Evolutionary conservation across 2,329 filamentous ascomycete genomes (phyloP).

Genomic region (Neofusicoccum umdonicola): DNA sequence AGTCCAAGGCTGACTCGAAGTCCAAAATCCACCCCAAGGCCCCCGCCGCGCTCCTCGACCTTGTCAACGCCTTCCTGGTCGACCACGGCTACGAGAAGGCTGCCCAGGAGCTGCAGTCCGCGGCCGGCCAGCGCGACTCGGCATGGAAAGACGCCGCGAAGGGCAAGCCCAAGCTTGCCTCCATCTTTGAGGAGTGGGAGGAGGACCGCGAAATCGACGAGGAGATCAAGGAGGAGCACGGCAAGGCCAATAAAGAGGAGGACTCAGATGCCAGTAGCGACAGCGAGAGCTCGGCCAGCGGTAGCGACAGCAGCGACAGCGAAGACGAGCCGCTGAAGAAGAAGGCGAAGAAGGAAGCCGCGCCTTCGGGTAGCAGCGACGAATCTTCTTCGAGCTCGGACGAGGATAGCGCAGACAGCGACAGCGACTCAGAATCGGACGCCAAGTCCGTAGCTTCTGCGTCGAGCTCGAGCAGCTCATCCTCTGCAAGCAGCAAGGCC

Average conservation of each 20-base stretch:
- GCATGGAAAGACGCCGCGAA: slow-evolving; percentile 18
- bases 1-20: neutral
- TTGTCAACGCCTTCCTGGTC: slow-evolving; percentile 34
- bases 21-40: slow-evolving; percentile 21
- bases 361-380: slow-evolving; percentile 21
- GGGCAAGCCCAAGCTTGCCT: slow-evolving; percentile 24
- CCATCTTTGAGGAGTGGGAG: slow-evolving; percentile 31
- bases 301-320: slow-evolving; percentile 21
- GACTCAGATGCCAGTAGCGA: slow-evolving; percentile 16
- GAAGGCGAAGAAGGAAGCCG: slow-evolving; percentile 24
- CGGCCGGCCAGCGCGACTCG: slow-evolving; percentile 16
- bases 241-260: neutral
- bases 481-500: neutral
- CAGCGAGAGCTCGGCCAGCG: slow-evolving; percentile 19
- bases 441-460: slow-evolving; percentile 7
- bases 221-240: slow-evolving; percentile 4
- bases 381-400: slow-evolving; percentile 9
- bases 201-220: slow-evolving; percentile 13
- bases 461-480: neutral
- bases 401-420: slow-evolving; percentile 16
- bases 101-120: slow-evolving; percentile 27
- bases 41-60: slow-evolving; percentile 28
- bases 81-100: slow-evolving; percentile 34
- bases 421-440: slow-evolving; percentile 9
- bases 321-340: slow-evolving; percentile 27